phyloP scores from a whole-genome alignment of 371 early-diverging fungal species.

The Actinomortierella wolfii region DNA sequence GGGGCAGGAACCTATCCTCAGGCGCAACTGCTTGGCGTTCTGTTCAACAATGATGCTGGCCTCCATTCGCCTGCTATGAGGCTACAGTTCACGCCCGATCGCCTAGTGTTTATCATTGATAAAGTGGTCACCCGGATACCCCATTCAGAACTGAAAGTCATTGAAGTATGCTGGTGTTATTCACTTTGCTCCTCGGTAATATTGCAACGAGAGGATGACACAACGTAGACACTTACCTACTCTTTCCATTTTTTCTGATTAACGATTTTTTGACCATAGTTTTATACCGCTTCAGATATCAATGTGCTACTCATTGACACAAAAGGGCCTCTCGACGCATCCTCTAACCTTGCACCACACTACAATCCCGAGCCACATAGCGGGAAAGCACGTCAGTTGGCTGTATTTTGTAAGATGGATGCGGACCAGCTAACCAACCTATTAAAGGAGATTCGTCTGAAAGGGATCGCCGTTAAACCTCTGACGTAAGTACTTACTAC shows the following conservation, averaged over 20 bases:
- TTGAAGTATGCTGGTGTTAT: constrained; percentile 17
- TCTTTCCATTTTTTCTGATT: neutral
- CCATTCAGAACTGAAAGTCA: constrained; percentile 20
- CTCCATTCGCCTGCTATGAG: constrained; percentile 12
- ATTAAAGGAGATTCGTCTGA: constrained; percentile 20
- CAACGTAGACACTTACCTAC: neutral
- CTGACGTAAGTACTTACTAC: constrained; percentile 17
- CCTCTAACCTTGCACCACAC: constrained; percentile 27
- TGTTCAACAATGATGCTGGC: too few species aligned
- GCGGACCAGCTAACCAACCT: constrained; percentile 12
- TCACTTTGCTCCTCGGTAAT: neutral
- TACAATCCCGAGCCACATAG: constrained; percentile 9
- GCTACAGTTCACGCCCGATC: constrained; percentile 27
- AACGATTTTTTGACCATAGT: constrained; percentile 7
- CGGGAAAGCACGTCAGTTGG: constrained; percentile 20
- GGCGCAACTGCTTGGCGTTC: too few species aligned
- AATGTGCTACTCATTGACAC: constrained; percentile 29
- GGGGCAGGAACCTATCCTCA: too few species aligned
- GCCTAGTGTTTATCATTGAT: constrained; percentile 26
- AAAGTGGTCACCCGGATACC: constrained; percentile 23
- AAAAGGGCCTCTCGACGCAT: constrained; percentile 12
- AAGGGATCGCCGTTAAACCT: constrained; percentile 17
- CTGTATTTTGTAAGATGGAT: constrained; percentile 19
- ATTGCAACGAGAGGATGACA: neutral
- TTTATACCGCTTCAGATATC: constrained; percentile 22